Base-by-base conservation (phyloP, 1,139 yeast species). In the Pichia norvegensis region DNA sequence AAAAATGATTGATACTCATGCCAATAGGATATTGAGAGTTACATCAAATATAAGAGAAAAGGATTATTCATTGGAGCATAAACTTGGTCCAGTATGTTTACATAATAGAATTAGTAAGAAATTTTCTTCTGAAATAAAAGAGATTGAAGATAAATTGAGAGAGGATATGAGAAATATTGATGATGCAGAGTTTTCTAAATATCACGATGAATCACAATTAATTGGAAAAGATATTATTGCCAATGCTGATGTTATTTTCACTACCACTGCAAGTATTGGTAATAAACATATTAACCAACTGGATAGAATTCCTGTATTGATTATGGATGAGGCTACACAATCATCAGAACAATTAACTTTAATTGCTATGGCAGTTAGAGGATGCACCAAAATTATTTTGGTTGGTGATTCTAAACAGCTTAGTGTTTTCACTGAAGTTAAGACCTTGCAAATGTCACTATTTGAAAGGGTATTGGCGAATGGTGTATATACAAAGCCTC, bases 201-300 rank as follows among this genome's bases (percentile, higher is more conserved):
- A 72, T 38, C 60, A 72, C 50, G 66, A 70, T 2, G 66, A 67
- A 20, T 70, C 66, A 44, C 70, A 68, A 44, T 66, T 67, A 21
- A 67, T 73, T 40, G 66, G 76, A 4, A 73, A 72, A 44, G 68
- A 70, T 47, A 66, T 75, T 44, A 73, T 79, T 17, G 74, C 76
- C 0, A 84, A 79, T 59, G 82, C 85, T 0, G 76, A 79, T 53
- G 84, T 81, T 17, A 78, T 81, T 35, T 77, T 81, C 56, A 77
- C 86, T 2, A 81, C 88, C 1, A 79, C 84, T 2, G 85, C 80
- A 33, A 80, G 78, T 29, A 81, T 85, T 6, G 86, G 85, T 43
- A 81, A 85, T 3, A 71, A 73, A 41, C 78, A 76, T 55, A 65
- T 81, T 53, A 79, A 78, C 54, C 67, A 74, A 9, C 64, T 80